These are phyloP conservation scores for Takakia lepidozioides DNA, from an alignment of 225 moss, liverwort and hornwort genomes.

Conservation along the genomic window DNA sequence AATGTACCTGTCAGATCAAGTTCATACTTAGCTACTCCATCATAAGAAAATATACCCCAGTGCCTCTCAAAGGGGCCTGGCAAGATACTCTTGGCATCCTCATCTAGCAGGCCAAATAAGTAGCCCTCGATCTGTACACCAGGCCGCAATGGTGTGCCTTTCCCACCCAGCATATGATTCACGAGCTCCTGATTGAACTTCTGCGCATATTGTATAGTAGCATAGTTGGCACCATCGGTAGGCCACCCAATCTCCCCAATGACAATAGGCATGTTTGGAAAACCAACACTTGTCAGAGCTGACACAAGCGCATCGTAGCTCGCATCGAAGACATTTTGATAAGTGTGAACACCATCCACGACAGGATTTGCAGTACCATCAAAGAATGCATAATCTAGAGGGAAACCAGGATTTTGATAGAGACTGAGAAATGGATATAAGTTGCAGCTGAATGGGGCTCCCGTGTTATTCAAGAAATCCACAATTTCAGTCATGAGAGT, in stretches of 20 bases:
- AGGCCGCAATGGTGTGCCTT: constrained; percentile 60
- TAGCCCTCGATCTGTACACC: constrained; percentile 53
- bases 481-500: constrained; percentile 50
- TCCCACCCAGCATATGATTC: constrained; percentile 40
- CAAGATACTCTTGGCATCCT: constrained; percentile 68
- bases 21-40: constrained; percentile 66
- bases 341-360: constrained; percentile 17
- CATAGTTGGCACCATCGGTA: constrained; percentile 59
- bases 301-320: constrained; percentile 70
- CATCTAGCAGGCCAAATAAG: constrained; percentile 65
- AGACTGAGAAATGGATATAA: constrained; percentile 85
- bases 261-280: constrained; percentile 52
- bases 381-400: constrained; percentile 71
- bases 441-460: constrained; percentile 75
- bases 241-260: constrained; percentile 98
- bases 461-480: constrained; percentile 26
- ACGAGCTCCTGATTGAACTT: constrained; percentile 60
- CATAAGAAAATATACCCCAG: constrained; percentile 77
- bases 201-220: constrained; percentile 41
- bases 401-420: constrained; percentile 49
- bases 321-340: constrained; percentile 83
- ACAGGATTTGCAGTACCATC: constrained; percentile 12
- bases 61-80: constrained; percentile 76
- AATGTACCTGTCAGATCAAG: constrained; percentile 66
- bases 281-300: constrained; percentile 47